Evolutionary conservation across 768 basidiomycete genomes (phyloP).

Genomic region (Suillus subluteus): DNA sequence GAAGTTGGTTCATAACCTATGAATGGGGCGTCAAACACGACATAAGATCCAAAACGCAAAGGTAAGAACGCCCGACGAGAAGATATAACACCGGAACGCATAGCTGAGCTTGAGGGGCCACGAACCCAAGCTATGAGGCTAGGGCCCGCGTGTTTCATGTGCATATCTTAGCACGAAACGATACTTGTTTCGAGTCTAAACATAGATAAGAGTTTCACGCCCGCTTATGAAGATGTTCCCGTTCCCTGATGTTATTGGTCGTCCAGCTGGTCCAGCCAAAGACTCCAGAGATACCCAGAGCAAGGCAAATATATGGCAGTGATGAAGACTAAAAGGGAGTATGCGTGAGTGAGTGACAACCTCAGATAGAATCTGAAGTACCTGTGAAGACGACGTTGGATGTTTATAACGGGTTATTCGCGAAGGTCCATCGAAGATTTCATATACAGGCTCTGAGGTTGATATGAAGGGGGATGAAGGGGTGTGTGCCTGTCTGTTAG

Average conservation of each 20-base stretch:
- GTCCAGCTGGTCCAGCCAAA: conserved; percentile 24
- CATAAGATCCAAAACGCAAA: neutral
- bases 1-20: neutral
- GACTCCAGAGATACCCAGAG: conserved; percentile 25
- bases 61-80: neutral
- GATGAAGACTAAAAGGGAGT: conserved; percentile 1
- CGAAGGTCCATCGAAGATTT: conserved; percentile 53
- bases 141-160: no score
- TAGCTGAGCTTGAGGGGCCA: no score
- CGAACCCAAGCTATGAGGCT: neutral
- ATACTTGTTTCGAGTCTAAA: neutral
- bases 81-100: neutral
- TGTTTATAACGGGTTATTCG: conserved; percentile 28
- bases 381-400: conserved; percentile 17
- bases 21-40: neutral
- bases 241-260: neutral
- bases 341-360: neutral
- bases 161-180: no score
- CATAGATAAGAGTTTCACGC: neutral
- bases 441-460: conserved; percentile 36
- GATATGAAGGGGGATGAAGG: conserved; percentile 18
- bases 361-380: conserved; percentile 14
- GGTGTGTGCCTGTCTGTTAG: conserved; percentile 15
- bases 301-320: conserved; percentile 15
- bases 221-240: neutral